Evolutionary conservation across 176 grass and related monocot species (phyloP).

Genomic region (Elymus sibiricus): DNA sequence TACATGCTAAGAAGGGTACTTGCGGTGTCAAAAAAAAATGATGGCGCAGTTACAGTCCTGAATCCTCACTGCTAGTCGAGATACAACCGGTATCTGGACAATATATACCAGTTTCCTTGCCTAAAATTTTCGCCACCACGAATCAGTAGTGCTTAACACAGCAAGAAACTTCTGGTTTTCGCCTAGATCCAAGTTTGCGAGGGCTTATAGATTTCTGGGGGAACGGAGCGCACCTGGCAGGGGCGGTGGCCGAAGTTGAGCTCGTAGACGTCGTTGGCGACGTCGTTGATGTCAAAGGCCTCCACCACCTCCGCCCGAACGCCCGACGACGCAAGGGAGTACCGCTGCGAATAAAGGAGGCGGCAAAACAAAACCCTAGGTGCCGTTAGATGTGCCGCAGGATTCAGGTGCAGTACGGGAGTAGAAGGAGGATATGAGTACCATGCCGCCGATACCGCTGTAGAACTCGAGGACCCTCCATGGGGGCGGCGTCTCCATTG

Average conservation of each 20-base stretch:
- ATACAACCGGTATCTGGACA: neutral
- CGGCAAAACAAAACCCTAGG: slow-evolving; percentile 42
- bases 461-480: slow-evolving; percentile 95
- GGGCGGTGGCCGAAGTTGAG: slow-evolving; percentile 86
- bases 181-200: neutral
- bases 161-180: neutral
- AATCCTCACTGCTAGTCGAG: neutral
- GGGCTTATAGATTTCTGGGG: neutral
- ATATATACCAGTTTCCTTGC: neutral
- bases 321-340: slow-evolving; percentile 61
- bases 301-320: slow-evolving; percentile 64
- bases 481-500: slow-evolving; percentile 37
- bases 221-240: slow-evolving; percentile 52
- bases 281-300: slow-evolving; percentile 94
- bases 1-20: neutral
- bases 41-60: neutral
- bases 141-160: neutral
- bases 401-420: neutral
- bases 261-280: slow-evolving; percentile 88
- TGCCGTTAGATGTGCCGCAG: neutral
- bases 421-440: neutral
- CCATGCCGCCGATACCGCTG: slow-evolving; percentile 95
- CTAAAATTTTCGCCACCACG: neutral
- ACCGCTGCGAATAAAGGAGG: slow-evolving; percentile 47
- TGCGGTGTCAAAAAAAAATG: neutral